These are phyloP conservation scores for Ilyonectria mors-panacis DNA, from an alignment of 2,329 filamentous ascomycete genomes.

Conservation along the genomic window DNA sequence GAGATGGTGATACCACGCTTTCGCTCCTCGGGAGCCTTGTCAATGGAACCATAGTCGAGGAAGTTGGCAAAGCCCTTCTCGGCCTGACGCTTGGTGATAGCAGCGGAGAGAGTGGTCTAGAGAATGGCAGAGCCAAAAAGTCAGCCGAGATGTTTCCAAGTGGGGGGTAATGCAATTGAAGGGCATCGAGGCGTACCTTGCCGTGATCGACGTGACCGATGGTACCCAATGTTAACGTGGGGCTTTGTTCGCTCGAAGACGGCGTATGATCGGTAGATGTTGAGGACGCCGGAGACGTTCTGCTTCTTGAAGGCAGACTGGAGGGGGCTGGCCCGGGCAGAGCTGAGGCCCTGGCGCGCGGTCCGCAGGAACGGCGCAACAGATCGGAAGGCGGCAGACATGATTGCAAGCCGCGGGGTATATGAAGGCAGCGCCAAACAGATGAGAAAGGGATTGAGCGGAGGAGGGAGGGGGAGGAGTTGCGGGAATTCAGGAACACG, in stretches of 20 bases:
- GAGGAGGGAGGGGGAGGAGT: slow-evolving; percentile 30
- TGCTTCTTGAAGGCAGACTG: slow-evolving; percentile 77
- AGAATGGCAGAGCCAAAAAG: slow-evolving; percentile 16
- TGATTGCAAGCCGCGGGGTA: slow-evolving; percentile 62
- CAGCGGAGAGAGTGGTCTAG: slow-evolving; percentile 96
- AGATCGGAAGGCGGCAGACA: slow-evolving; percentile 86
- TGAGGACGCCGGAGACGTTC: slow-evolving; percentile 75
- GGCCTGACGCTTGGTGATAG: slow-evolving; percentile 98
- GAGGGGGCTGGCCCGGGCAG: slow-evolving; percentile 81
- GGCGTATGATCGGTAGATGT: slow-evolving; percentile 76
- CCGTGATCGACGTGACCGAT: slow-evolving; percentile 99
- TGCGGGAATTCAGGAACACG: slow-evolving; percentile 43
- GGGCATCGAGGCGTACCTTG: slow-evolving; percentile 76
- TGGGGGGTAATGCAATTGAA: slow-evolving; percentile 13
- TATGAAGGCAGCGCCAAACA: slow-evolving; percentile 45
- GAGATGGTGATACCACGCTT: slow-evolving; percentile 99
- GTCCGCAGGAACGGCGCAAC: slow-evolving; percentile 86
- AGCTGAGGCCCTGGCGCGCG: slow-evolving; percentile 80
- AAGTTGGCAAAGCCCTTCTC: slow-evolving; percentile 95
- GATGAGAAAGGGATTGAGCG: slow-evolving; percentile 44
- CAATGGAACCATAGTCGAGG: slow-evolving; percentile 97
- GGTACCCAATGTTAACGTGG: slow-evolving; percentile 99
- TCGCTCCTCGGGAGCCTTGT: slow-evolving; percentile 99
- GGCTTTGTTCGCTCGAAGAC: slow-evolving; percentile 92
- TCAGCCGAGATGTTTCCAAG: slow-evolving; percentile 34